Percentiles rank a stretch among this genome's conserved stretches.
Evolutionary conservation across 371 early-diverging fungal genomes (phyloP).

Genomic region (Nematocida sp.): DNA sequence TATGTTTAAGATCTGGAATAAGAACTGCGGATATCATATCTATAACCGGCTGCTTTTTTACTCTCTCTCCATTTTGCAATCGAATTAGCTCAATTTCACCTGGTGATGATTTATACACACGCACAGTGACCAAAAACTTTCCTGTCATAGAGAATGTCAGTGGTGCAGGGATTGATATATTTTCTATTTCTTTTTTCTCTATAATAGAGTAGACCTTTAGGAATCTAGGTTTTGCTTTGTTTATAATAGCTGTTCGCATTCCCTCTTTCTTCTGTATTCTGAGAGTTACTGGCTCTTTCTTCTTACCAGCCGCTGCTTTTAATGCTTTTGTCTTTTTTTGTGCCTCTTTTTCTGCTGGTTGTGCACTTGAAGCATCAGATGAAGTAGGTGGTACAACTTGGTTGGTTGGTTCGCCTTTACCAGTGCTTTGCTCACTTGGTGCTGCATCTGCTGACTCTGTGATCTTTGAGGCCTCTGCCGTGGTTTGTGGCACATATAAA

Average conservation of each 20-base stretch:
- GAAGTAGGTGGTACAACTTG: neutral
- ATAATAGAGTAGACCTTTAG: conserved; percentile 20
- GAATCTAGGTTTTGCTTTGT: conserved; percentile 8
- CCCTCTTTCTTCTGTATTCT: conserved; percentile 53
- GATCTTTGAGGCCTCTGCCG: neutral
- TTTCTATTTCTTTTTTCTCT: neutral
- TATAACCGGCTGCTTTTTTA: conserved; percentile 26
- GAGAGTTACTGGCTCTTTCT: neutral
- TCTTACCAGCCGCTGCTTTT: conserved; percentile 6
- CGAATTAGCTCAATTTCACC: conserved; percentile 49
- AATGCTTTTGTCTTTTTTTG: neutral
- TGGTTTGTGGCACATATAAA: neutral
- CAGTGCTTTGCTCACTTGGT: neutral
- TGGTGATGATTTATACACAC: neutral
- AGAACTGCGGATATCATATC: conserved; percentile 25
- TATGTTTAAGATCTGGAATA: conserved; percentile 8
- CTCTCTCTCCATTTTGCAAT: conserved; percentile 3
- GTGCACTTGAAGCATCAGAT: neutral
- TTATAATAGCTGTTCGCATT: neutral
- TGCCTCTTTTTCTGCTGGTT: neutral
- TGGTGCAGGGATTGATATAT: conserved; percentile 5
- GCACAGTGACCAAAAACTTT: conserved; percentile 24
- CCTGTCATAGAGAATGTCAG: conserved; percentile 9
- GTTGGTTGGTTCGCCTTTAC: neutral
- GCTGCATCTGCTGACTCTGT: neutral